Base-by-base conservation (phyloP, 2,329 filamentous ascomycete genomes). In the Clonostachys rhizophaga region DNA sequence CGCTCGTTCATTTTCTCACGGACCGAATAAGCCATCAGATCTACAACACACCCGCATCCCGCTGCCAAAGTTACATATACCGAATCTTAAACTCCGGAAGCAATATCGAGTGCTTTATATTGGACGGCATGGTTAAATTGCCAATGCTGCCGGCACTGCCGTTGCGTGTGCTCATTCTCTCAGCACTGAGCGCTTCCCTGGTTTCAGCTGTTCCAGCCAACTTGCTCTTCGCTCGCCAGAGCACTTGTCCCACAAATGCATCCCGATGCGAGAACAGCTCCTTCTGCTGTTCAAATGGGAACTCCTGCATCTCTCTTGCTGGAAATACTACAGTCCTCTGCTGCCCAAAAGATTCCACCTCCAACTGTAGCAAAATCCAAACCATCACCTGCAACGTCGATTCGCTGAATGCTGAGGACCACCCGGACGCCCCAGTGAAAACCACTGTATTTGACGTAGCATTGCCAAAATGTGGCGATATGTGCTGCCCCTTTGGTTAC, bases 401-500 rank as follows among this genome's bases (percentile, higher is more conserved):
- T 7, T 70, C 77, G 41, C 83, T 90, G 58, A 78, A 90, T 55
- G 73, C 80, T 3, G 72, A 66, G 9, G 54, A 67, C 16, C 67
- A 81, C 52, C 81, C 83, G 11, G 65, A 71, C 24, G 81, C 81
- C 34, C 71, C 77, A 30, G 69, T 90, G 56, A 87, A 89, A 65
- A 86, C 87, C 1, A 81, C 79, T 10, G 75, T 81, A 9, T 77
- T 87, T 33, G 70, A 72, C 16, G 71, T 76, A 10, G 66, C 70
- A 11, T 69, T 91, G 13, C 64, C 68, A 3, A 72, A 65, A 17
- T 91, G 87, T 55, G 83, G 77, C 13, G 63, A 51, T 55, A 46
- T 55, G n/a, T 91, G 87, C 65, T 91, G 87, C 59, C 87, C 87
- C 0, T 84, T 84, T 62, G 87, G 87, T 4, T 91, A 85, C 65